These are phyloP conservation scores for Camellia granthamiana DNA, from an alignment of 148 eudicot species.

Conservation along the genomic window DNA sequence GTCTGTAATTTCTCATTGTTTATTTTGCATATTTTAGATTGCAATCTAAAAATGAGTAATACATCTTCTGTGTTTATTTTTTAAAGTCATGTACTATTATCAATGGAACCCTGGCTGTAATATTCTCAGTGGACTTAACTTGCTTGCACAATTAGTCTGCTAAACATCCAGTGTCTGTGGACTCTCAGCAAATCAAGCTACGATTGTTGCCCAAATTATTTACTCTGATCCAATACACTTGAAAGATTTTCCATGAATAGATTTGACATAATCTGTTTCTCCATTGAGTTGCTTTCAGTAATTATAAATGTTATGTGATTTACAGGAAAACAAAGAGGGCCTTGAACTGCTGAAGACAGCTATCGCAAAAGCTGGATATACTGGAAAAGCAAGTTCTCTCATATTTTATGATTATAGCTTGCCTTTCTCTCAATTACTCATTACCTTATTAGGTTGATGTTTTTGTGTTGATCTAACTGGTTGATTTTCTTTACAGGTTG, in stretches of 20 bases:
- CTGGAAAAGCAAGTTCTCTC: conserved; percentile 55
- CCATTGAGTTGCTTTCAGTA: not conserved
- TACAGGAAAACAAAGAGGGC: conserved; percentile 91
- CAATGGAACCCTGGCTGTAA: not conserved
- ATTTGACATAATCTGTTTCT: not conserved
- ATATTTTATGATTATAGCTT: conserved; percentile 8
- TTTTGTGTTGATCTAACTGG: not conserved
- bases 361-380: conserved; percentile 88
- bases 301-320: not conserved
- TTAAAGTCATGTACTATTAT: not conserved
- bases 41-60: not conserved
- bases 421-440: not conserved
- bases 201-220: not conserved
- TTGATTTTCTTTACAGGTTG: conserved; percentile 46
- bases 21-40: not conserved
- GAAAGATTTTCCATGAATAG: not conserved
- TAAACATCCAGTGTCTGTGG: not conserved
- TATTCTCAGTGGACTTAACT: not conserved
- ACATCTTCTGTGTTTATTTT: not conserved
- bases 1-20: conserved; percentile 28
- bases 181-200: not conserved
- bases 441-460: not conserved
- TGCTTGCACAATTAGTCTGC: not conserved
- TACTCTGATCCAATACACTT: not conserved
- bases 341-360: conserved; percentile 93